These are phyloP conservation scores for Zymoseptoria pseudotritici DNA, from an alignment of 2,329 filamentous ascomycete species.

Conservation along the genomic window DNA sequence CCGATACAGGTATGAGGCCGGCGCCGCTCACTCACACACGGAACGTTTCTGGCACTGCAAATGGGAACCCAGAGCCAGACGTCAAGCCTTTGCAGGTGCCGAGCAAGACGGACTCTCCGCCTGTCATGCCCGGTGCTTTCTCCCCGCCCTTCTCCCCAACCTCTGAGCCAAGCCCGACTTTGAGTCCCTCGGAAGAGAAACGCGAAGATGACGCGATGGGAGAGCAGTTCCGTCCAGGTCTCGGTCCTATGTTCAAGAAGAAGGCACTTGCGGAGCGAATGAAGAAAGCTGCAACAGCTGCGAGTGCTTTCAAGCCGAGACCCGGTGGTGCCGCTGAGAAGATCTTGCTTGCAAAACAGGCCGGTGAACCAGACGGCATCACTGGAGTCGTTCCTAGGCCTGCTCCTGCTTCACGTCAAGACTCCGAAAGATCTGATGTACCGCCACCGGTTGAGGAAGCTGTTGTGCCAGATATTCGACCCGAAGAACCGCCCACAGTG, in stretches of 20 bases:
- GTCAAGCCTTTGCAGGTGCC: constrained; percentile 12
- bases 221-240: constrained; percentile 59
- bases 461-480: background rate
- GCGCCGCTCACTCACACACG: constrained; percentile 21
- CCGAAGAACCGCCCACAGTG: constrained; percentile 16
- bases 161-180: constrained; percentile 6
- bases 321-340: constrained; percentile 80
- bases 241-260: constrained; percentile 85
- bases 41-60: constrained; percentile 5
- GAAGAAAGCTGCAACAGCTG: constrained; percentile 71
- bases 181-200: constrained; percentile 15
- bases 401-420: constrained; percentile 43
- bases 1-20: constrained; percentile 21
- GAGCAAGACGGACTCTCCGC: constrained; percentile 15
- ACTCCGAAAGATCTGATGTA: constrained; percentile 4
- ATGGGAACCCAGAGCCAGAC: constrained; percentile 10
- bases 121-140: constrained; percentile 10
- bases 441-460: background rate
- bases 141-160: constrained; percentile 4
- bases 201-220: constrained; percentile 8
- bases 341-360: constrained; percentile 49
- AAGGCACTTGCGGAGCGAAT: constrained; percentile 65
- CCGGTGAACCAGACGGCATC: constrained; percentile 73
- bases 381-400: constrained; percentile 81
- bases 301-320: constrained; percentile 71